A percentile compares a stretch with the other conserved stretches of the same genome.
These are phyloP conservation scores for Penicillium simplicissimum DNA, from an alignment of 495 filamentous ascomycete species.

Conservation along the genomic window DNA sequence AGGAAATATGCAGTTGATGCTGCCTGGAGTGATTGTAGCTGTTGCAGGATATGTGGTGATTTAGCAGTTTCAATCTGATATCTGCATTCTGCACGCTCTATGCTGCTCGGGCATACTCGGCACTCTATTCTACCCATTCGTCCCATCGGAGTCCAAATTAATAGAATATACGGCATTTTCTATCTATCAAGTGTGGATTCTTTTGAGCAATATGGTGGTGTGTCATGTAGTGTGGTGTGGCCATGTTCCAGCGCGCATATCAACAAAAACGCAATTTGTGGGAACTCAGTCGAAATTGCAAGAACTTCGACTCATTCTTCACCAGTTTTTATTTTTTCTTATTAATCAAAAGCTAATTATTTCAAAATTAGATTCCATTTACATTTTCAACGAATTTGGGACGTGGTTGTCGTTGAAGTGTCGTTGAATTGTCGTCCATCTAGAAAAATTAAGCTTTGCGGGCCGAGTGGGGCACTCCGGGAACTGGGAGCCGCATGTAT, in stretches of 20 bases:
- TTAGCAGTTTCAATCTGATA: background rate
- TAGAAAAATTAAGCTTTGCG: constrained; percentile 14
- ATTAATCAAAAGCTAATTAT: background rate
- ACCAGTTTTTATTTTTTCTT: background rate
- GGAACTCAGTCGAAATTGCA: background rate
- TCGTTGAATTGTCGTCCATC: background rate
- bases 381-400: background rate
- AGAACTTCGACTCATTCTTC: background rate
- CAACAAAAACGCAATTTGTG: background rate
- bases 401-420: background rate
- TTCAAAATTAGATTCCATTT: background rate
- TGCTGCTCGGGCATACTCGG: background rate
- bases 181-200: background rate
- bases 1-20: background rate
- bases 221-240: background rate
- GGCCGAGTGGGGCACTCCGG: constrained; percentile 10
- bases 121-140: background rate
- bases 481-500: background rate
- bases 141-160: background rate
- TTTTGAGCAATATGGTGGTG: background rate
- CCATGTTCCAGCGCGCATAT: background rate
- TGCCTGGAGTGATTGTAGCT: background rate
- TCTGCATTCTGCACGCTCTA: background rate
- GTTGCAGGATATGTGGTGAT: background rate
- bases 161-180: background rate